Base-by-base conservation (phyloP, 1,139 yeast genomes). In the Wickerhamomyces sp. region DNA sequence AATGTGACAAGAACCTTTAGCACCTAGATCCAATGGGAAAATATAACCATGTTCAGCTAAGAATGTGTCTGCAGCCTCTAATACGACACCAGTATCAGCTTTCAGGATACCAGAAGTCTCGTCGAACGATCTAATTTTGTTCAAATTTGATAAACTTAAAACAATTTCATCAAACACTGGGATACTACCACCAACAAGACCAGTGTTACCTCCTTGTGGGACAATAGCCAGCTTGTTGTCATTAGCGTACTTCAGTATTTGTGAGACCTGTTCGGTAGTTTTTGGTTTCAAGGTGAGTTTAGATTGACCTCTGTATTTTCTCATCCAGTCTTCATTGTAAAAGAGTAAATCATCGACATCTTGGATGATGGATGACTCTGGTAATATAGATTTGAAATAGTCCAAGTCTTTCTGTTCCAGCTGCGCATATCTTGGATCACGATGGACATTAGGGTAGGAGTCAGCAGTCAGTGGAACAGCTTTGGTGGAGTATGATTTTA, bases 181-280 rank as follows among this genome's bases (percentile, higher is more conserved):
- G 22, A 81, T 79, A 2, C 95, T 84, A 3, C 97, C 98, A 42
- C 97, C 98, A 28, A 92, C 98, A 39, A 90, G 74, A 16, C 97
- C 97, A 4, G 97, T 90, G 63, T 90, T 90, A 46, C 98, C 98
- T 57, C 97, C 96, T 64, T 92, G 97, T 12, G 98, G 97, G 7
- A 88, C 96, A 34, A 90, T 81, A 0, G 97, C 96, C 28, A 90
- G 65, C 46, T 72, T 76, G 37, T 81, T 67, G 25, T 81, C 86
- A 57, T 86, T 85, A 69, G 97, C 88, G 63, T 88, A 84, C 59
- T 81, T 79, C 55, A 92, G 59, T 47, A 92, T 87, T 52, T 76
- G 58, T 4, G 92, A 72, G 17, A 92, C 82, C 60, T 92, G 94
- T 45, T 83, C 78, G 3, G 89, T 78, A 15, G 86, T 76, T 55